These are phyloP conservation scores for Acacia concinna DNA, from an alignment of 331 rosid genomes.

Conservation along the genomic window DNA sequence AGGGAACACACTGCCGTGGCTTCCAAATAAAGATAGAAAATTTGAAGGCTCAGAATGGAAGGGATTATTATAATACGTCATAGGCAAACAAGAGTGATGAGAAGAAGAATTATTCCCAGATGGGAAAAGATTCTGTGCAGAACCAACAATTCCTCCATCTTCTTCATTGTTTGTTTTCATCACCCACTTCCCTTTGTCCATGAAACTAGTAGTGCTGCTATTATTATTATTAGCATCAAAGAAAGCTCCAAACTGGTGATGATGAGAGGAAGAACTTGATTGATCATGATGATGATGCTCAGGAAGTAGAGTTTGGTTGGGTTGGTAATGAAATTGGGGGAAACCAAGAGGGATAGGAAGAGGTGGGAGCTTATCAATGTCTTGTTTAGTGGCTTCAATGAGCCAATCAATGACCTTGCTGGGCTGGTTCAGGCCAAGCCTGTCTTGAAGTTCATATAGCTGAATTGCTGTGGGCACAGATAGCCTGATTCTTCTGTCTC, in stretches of 20 bases:
- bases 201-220: neutral
- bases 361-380: slow-evolving; percentile 89
- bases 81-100: no score
- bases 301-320: slow-evolving; percentile 45
- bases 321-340: slow-evolving; percentile 35
- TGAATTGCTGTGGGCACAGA: slow-evolving; percentile 90
- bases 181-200: slow-evolving; percentile 46
- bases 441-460: slow-evolving; percentile 84
- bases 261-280: slow-evolving; percentile 29
- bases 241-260: slow-evolving; percentile 32
- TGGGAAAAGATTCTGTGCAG: slow-evolving; percentile 55
- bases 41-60: slow-evolving; percentile 46
- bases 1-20: slow-evolving; percentile 48
- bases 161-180: slow-evolving; percentile 41
- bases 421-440: slow-evolving; percentile 77
- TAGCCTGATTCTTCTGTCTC: slow-evolving; percentile 88
- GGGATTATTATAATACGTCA: neutral
- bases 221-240: slow-evolving; percentile 25
- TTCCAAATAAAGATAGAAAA: slow-evolving; percentile 56
- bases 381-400: slow-evolving; percentile 64
- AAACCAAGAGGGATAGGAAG: slow-evolving; percentile 68
- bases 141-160: slow-evolving; percentile 30
- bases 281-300: slow-evolving; percentile 32
- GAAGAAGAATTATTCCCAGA: neutral
- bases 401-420: slow-evolving; percentile 97